phyloP scores from a whole-genome alignment of 2,329 filamentous ascomycete species.

The Arthrobotrys conoides region DNA sequence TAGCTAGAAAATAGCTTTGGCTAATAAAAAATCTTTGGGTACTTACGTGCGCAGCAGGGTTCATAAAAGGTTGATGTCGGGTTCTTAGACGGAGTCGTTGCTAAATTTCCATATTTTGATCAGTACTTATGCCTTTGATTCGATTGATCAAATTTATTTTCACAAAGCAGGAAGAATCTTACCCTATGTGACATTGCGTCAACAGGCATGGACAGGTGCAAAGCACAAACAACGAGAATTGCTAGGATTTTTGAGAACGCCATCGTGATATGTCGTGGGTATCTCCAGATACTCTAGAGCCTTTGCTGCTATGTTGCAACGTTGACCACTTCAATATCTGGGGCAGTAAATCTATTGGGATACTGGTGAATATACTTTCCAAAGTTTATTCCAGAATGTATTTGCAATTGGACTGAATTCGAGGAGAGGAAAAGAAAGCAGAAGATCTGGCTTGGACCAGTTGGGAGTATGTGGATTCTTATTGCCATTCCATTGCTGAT shows the following conservation, averaged over 20 bases:
- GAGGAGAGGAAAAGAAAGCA: neutral
- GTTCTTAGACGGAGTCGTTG: neutral
- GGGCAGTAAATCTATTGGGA: too few species aligned
- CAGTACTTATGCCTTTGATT: too few species aligned
- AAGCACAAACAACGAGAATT: neutral
- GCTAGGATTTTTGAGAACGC: neutral
- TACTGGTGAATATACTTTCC: too few species aligned
- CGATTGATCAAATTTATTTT: too few species aligned
- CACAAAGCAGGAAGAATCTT: neutral
- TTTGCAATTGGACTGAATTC: neutral
- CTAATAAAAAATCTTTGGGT: too few species aligned
- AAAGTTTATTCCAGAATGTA: neutral
- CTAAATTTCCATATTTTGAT: neutral
- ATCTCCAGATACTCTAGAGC: too few species aligned
- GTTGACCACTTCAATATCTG: neutral
- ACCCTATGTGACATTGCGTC: neutral
- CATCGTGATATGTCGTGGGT: neutral
- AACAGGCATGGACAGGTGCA: neutral
- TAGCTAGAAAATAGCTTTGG: too few species aligned
- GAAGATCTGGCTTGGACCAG: neutral
- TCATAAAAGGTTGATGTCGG: neutral
- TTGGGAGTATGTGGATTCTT: neutral
- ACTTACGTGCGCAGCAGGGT: slow-evolving; percentile 2
- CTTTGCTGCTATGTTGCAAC: neutral
- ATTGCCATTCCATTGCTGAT: neutral